Percentiles rank a stretch among this genome's conserved stretches.
Evolutionary conservation across 139 green algal genomes (phyloP).

Genomic region (Picochlorum sp.): DNA sequence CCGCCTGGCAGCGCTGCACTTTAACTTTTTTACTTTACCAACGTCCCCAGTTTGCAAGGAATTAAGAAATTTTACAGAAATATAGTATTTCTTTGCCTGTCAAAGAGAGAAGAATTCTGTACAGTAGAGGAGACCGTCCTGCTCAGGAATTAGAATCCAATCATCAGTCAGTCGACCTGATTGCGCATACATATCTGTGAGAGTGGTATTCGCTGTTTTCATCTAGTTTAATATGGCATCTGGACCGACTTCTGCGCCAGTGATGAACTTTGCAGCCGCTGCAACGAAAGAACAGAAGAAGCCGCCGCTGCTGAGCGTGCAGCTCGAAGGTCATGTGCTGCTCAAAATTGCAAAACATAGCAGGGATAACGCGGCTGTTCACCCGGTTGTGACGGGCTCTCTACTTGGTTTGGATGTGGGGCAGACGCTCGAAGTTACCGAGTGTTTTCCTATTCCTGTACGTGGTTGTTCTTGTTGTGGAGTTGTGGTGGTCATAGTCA

Average conservation of each 20-base stretch:
- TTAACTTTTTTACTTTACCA: too few relatives aligned
- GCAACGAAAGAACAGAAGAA: slow-evolving; percentile 29
- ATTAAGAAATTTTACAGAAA: too few relatives aligned
- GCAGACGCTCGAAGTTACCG: slow-evolving; percentile 89
- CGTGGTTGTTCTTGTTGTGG: slow-evolving; percentile 7
- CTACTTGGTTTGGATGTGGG: slow-evolving; percentile 95
- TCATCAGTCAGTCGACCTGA: too few relatives aligned
- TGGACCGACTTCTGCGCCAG: neutral
- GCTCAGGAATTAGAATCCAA: too few relatives aligned
- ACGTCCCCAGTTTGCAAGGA: too few relatives aligned
- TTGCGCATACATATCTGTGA: too few relatives aligned
- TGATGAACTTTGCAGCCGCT: slow-evolving; percentile 26
- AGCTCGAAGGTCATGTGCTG: slow-evolving; percentile 68
- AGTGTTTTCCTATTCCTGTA: slow-evolving; percentile 96
- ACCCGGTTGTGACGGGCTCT: slow-evolving; percentile 83
- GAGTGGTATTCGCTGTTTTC: too few relatives aligned
- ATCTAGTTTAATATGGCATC: slow-evolving; percentile 9
- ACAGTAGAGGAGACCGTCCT: too few relatives aligned
- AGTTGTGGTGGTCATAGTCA: too few relatives aligned
- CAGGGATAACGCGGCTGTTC: slow-evolving; percentile 43
- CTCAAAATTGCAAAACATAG: slow-evolving; percentile 97
- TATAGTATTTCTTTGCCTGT: too few relatives aligned
- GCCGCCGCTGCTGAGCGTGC: slow-evolving; percentile 43
- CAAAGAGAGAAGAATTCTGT: too few relatives aligned
- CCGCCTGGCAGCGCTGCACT: too few relatives aligned